Evolutionary conservation across 2,329 filamentous ascomycete species (phyloP).

Genomic region (Colletotrichum zoysiae): DNA sequence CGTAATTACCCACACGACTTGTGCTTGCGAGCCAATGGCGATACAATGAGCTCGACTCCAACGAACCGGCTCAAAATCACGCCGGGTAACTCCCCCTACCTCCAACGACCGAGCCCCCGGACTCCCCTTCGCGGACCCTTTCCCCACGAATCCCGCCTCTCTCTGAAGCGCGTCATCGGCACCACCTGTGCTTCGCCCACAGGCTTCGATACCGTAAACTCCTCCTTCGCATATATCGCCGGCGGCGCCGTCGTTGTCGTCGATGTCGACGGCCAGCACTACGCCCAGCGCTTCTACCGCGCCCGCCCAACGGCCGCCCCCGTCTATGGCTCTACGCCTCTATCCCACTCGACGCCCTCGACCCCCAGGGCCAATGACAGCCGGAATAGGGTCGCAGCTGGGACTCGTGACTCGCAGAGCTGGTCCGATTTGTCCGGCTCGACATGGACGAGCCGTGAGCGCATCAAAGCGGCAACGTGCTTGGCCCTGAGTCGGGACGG

Average conservation of each 20-base stretch:
- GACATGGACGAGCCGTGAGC: constrained; percentile 89
- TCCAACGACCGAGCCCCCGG: constrained; percentile 68
- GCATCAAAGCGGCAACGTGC: constrained; percentile 94
- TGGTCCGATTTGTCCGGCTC: constrained; percentile 73
- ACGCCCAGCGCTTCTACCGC: constrained; percentile 88
- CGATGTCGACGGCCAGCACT: constrained; percentile 76
- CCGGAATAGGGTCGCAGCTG: constrained; percentile 65
- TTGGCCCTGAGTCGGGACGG: constrained; percentile 90
- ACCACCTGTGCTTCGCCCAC: constrained; percentile 88
- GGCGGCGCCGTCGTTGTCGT: constrained; percentile 95
- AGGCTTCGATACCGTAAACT: constrained; percentile 84
- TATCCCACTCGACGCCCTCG: constrained; percentile 63
- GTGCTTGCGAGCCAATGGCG: constrained; percentile 61
- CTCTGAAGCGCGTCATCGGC: constrained; percentile 87
- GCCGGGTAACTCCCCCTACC: constrained; percentile 81
- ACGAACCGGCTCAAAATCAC: constrained; percentile 76
- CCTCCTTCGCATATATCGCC: constrained; percentile 89
- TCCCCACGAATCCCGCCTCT: constrained; percentile 70
- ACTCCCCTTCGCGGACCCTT: constrained; percentile 69
- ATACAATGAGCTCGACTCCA: constrained; percentile 70
- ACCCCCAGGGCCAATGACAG: constrained; percentile 74
- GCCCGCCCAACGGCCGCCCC: constrained; percentile 84
- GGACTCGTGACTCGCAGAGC: constrained; percentile 62
- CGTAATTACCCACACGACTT: constrained; percentile 25
- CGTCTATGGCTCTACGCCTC: constrained; percentile 66